Conservation (phyloP, 169 alveolate species). For the Plasmodium inui region DNA sequence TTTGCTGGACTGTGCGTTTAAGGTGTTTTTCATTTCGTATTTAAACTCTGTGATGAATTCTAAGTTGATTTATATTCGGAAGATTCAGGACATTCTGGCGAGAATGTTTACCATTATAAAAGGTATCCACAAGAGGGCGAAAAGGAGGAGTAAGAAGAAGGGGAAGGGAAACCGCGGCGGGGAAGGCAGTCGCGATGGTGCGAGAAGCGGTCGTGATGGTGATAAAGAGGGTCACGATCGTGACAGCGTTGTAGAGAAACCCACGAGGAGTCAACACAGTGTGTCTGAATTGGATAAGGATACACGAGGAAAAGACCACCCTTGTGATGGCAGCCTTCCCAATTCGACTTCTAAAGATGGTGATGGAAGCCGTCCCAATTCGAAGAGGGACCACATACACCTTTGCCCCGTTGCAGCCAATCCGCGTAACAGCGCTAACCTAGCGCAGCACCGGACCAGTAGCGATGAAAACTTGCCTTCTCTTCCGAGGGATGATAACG, state of each 20-base stretch:
- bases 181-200: not conserved
- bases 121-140: constrained; percentile 30
- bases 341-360: not conserved
- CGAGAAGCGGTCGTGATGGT: not conserved
- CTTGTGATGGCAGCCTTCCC: not conserved
- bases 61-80: constrained; percentile 29
- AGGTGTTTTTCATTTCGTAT: constrained; percentile 58
- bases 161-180: not conserved
- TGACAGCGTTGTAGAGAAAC: not conserved
- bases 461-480: not conserved
- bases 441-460: not conserved
- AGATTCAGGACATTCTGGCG: constrained; percentile 29
- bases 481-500: not conserved
- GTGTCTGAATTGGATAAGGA: not conserved
- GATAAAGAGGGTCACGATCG: too few relatives aligned
- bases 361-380: not conserved
- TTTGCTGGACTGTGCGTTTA: constrained; percentile 47
- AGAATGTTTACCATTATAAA: constrained; percentile 51
- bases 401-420: not conserved
- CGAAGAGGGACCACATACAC: not conserved
- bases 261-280: not conserved
- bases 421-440: not conserved
- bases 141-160: not conserved
- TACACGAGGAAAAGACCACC: not conserved
- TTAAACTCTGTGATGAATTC: constrained; percentile 37